Evolutionary conservation across 805 yeast genomes (phyloP), one percentile per base, ranked within the genome.

Genomic region (Candida ulmi): DNA sequence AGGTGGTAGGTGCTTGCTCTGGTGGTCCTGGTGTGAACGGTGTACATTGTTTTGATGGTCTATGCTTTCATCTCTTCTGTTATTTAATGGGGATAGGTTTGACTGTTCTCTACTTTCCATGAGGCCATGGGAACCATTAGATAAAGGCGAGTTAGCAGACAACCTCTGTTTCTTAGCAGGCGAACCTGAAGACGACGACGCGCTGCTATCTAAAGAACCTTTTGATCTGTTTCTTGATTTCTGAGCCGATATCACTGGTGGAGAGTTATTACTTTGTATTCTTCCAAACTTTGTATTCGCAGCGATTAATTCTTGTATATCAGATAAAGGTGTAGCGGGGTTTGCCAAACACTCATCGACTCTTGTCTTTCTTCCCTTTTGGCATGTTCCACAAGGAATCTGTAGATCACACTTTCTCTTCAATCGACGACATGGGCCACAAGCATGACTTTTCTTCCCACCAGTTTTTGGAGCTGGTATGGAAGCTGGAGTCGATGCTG

Each of bases 351-450:
- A 54, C 37, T 55, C 57, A 9, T 48, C 50, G 23, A 52, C 37
- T 32, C 44, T 53, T 11, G 47, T 44, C 31, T 47, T 48, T 7
- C 54, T 40, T 2, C 58, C 59, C 18, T 52, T 44, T 23, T 46
- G 43, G 28, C 59, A 55, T 2, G 57, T 52, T 6, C 54, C 47
- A 41, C 59, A 55, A 5, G 59, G 59, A 11, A 55, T 40, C 30
- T 48, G 50, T 4, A 55, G 34, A 34, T 55, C 57, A 35, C 59
- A 55, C 30, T 50, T 55, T 19, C 59, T 38, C 41, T 55, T 55
- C 18, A 55, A 42, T 11, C 59, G 42, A 17, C 59, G 54, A 37
- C 59, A 55, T 1, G 59, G 59, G 1, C 59, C 59, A 43, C 59
- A 55, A 9, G 59, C 58, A 27, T 55, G 59, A 2, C 52, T 41